Evolutionary conservation across 2,329 filamentous ascomycete species (phyloP), one percentile per base, ranked within the genome.

Genomic region (Plectosphaerella sp.): DNA sequence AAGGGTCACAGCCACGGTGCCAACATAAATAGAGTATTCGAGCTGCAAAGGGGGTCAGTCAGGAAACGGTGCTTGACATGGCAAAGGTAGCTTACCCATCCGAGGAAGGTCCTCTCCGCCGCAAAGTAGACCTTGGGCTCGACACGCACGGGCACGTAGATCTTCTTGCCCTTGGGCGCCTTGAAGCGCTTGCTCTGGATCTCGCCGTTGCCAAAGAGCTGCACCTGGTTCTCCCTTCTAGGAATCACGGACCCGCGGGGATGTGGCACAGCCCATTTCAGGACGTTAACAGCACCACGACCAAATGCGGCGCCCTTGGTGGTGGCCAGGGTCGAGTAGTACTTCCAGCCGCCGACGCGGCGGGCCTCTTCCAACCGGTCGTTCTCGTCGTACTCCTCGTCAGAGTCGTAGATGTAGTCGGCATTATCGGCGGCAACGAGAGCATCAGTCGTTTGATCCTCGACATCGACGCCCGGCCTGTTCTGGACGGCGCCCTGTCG

Each of bases 81-180:
- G 48, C 49, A n/a, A 7, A 10, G 11, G 20, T 37, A 24, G 73
- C 83, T 74, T 72, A 88, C 86, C 91, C 94, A 99, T 57, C 91
- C 89, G 52, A 99, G 80, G 72, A 97, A 99, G 1, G 94, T 99
- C 58, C 94, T 84, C 71, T 99, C 94, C 1, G 91, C 92, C 20
- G 94, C 94, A 66, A 99, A 96, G 70, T 91, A 96, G 48, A 99
- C 94, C 73, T 99, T 99, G 35, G 94, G 94, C 70, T 99, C 94
- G 35, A 99, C 92, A 47, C 94, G 86, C 51, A 97, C 87, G 14
- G 93, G 93, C 22, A 99, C 94, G 63, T 97, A 93, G 54, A 99
- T 97, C 68, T 89, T 89, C 82, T 92, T 93, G 50, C 89, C 89
- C 67, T 83, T 86, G 12, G 89, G 89, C 9, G 89, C 88, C 66